phyloP scores from a whole-genome alignment of 2,329 filamentous ascomycete species.

The Diaporthe sp. region DNA sequence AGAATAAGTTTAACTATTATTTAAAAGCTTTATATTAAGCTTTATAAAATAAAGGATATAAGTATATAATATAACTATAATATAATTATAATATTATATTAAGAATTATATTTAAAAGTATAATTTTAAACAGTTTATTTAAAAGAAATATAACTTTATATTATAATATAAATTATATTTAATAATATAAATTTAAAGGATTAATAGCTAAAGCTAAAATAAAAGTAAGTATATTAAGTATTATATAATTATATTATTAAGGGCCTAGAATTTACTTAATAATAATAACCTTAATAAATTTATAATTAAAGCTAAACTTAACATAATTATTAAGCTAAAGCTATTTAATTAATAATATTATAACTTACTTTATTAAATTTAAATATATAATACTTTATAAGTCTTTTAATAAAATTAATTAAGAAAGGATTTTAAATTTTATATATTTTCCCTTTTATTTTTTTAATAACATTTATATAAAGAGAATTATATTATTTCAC shows the following conservation, averaged over 20 bases:
- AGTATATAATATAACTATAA: not conserved
- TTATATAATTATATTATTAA: not conserved
- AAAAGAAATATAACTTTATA: not conserved
- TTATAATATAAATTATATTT: not conserved
- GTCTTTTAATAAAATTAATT: not conserved
- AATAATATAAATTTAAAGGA: not conserved
- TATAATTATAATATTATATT: not conserved
- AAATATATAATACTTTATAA: not conserved
- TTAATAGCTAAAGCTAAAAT: not conserved
- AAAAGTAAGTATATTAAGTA: not conserved
- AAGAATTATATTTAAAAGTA: not conserved
- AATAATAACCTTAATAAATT: not conserved
- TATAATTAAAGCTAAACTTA: not conserved
- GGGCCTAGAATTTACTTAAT: not conserved
- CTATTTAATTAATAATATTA: not conserved
- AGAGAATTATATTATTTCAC: not conserved
- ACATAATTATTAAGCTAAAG: not conserved
- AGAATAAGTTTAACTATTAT: not conserved
- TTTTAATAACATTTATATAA: not conserved
- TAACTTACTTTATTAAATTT: not conserved
- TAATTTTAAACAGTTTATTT: not conserved
- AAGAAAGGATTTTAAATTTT: not conserved
- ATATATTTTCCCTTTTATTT: not conserved
- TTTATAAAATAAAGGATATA: not conserved
- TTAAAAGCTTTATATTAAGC: not conserved